phyloP scores from a whole-genome alignment of 768 basidiomycete genomes.

The Boletus sp. region DNA sequence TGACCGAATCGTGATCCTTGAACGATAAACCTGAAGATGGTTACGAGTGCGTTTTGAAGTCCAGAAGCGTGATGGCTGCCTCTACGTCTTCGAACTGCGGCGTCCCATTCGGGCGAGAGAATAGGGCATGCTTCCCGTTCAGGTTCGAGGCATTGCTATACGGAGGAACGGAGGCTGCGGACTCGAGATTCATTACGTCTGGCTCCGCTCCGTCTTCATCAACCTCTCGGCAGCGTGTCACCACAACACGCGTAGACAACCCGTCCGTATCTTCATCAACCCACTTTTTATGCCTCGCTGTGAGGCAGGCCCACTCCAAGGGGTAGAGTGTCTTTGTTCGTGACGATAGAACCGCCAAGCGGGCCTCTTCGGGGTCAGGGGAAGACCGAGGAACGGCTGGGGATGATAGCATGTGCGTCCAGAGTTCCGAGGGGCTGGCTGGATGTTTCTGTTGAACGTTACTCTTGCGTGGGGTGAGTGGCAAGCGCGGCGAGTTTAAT shows the following conservation, averaged over 20 bases:
- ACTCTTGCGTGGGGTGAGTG: slow-evolving; percentile 30
- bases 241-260: slow-evolving; percentile 6
- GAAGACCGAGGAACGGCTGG: slow-evolving; percentile 18
- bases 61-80: slow-evolving; percentile 36
- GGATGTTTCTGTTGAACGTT: slow-evolving; percentile 3
- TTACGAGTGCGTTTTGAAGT: slow-evolving; percentile 27
- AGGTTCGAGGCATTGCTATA: background rate
- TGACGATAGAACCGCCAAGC: slow-evolving; percentile 24
- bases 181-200: slow-evolving; percentile 15
- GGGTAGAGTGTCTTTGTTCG: slow-evolving; percentile 47
- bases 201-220: slow-evolving; percentile 15
- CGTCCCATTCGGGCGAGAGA: background rate
- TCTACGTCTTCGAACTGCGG: slow-evolving; percentile 34
- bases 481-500: slow-evolving; percentile 2
- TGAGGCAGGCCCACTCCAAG: slow-evolving; percentile 74
- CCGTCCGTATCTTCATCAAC: slow-evolving; percentile 21
- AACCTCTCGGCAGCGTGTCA: slow-evolving; percentile 1
- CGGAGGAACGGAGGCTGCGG: slow-evolving; percentile 8
- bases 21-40: background rate
- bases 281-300: slow-evolving; percentile 32
- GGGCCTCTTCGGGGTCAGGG: slow-evolving; percentile 24
- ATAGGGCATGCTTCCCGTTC: background rate
- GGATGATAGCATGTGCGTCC: slow-evolving; percentile 31
- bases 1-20: background rate
- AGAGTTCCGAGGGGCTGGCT: slow-evolving; percentile 22